phyloP scores from a whole-genome alignment of 1,139 yeast species.

The Candida frijolesensis region DNA sequence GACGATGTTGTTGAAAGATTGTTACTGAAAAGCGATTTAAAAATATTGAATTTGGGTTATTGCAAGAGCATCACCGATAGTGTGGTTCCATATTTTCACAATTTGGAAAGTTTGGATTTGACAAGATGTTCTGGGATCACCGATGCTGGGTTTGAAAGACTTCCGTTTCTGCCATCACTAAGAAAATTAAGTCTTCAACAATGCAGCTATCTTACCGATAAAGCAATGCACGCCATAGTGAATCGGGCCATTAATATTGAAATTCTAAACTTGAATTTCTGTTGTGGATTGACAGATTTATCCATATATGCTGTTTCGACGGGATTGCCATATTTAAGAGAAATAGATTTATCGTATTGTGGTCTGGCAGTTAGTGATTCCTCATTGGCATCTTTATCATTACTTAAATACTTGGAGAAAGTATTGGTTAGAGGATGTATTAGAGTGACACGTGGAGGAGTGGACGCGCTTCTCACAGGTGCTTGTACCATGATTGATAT shows the following conservation, averaged over 20 bases:
- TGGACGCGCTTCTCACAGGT: conserved; percentile 63
- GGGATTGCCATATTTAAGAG: conserved; percentile 59
- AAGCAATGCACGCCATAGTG: conserved; percentile 62
- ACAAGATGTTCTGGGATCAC: conserved; percentile 80
- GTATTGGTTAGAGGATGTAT: conserved; percentile 68
- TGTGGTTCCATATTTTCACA: conserved; percentile 60
- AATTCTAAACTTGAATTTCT: conserved; percentile 63
- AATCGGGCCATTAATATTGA: conserved; percentile 61
- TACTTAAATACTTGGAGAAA: conserved; percentile 48
- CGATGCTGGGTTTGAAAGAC: conserved; percentile 68
- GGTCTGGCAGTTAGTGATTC: conserved; percentile 81
- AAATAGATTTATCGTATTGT: conserved; percentile 67
- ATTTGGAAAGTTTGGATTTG: conserved; percentile 59
- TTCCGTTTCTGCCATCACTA: conserved; percentile 56
- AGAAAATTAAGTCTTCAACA: conserved; percentile 60
- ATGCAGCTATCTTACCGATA: conserved; percentile 73
- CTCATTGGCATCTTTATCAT: conserved; percentile 62
- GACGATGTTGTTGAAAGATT: conserved; percentile 71
- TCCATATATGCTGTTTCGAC: conserved; percentile 66
- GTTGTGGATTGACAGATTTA: conserved; percentile 73
- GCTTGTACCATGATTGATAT: conserved; percentile 58
- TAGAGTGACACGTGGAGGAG: conserved; percentile 74
- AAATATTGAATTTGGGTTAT: conserved; percentile 59
- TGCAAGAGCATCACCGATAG: conserved; percentile 75
- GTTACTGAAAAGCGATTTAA: conserved; percentile 55